Base-by-base conservation (phyloP, 768 basidiomycete genomes). In the Mycena galericulata region DNA sequence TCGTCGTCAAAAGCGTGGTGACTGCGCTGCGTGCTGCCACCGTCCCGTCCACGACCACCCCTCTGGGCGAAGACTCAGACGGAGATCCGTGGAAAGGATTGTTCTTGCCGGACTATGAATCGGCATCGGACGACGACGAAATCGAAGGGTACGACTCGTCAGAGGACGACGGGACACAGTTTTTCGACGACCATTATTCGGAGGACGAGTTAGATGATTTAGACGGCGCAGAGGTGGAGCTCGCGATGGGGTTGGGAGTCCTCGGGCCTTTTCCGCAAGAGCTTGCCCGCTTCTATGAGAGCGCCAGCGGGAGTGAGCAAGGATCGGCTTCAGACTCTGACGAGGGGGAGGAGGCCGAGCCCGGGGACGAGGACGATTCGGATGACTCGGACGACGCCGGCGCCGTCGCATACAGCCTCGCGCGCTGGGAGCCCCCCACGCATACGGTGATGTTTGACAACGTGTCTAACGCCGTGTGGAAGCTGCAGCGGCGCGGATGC, bases 51-150 rank as follows among this genome's bases (percentile, higher is more conserved):
- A 62, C 12, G 72, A 81, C 57, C 74, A n/a, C n/a, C n/a, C n/a
- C n/a, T n/a, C 78, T 14, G 72, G 78, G 4, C 79, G 83, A 18
- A 11, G 63, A 65, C 24, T 77, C 75, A 27, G 85, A 85, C 8
- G 83, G 79, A 2, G 89, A 93, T 73, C 91, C 91, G 0, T 93
- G 92, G 92, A 86, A 84, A 49, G 92, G 90, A 1, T 85, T 93
- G 55, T 93, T 93, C 75, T 82, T 81, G 1, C 76, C 80, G 12
- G 82, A 81, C 27, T 81, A 82, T 11, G 85, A 84, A 30, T 82
- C 82, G 68, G 68, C 20, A 75, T 73, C 8, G 80, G 49, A 78
- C 24, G 79, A 79, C 14, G 79, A 76, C 17, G 60, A 73, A 27
- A 65, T 73, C 6, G 77, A 80, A 12, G 79, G 75, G 1, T 81